Evolutionary conservation across 768 basidiomycete genomes (phyloP), one percentile per base, ranked within the genome.

Genomic region (Pulveroboletus sp.): DNA sequence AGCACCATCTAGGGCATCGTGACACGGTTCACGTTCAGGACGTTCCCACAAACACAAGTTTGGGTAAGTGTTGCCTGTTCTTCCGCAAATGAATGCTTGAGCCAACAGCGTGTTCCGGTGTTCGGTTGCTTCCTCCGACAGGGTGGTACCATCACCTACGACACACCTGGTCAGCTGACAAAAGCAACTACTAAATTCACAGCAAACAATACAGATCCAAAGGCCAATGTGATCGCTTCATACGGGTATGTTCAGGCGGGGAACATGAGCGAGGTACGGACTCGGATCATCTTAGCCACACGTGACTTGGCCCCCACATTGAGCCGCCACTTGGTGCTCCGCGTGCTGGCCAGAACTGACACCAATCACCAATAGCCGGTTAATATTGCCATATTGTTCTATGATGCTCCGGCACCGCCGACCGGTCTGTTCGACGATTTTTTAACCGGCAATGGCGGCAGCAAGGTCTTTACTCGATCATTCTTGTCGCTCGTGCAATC

Each of bases 11-110:
- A 76, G 75, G 84, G 84, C 0, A 77, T 85, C 21, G 80, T 84
- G 25, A 84, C 80, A 1, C 69, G 66, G 45, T 78, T 85, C 62
- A 80, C 74, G 1, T 51, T 85, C 23, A 75, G 74, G 53, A 69
- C 78, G 0, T 73, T 73, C 59, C 56, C 53, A 39, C 60, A 59
- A 40, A 51, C 60, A 37, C 56, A 56, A 48, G 51, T 63, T 47
- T 62, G 61, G 60, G 57, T 53, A 59, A 57, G 60, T 12, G 24
- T 37, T 4, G 0, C 35, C 33, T 33, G n/a, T 9, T 46, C 42
- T 27, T 25, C 41, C 39, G 45, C 46, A 39, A 23, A 37, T 46
- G 32, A 24, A 10, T 54, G 51, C 32, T 24, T 27, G 20, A 42
- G 21, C 32, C n/a, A 27, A 41, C 36, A 34, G 45, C 50, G 27